A percentile compares a stretch with the other conserved stretches of the same genome.
Conservation (phyloP, 441 rosid genomes). For the Populus hybrid region DNA sequence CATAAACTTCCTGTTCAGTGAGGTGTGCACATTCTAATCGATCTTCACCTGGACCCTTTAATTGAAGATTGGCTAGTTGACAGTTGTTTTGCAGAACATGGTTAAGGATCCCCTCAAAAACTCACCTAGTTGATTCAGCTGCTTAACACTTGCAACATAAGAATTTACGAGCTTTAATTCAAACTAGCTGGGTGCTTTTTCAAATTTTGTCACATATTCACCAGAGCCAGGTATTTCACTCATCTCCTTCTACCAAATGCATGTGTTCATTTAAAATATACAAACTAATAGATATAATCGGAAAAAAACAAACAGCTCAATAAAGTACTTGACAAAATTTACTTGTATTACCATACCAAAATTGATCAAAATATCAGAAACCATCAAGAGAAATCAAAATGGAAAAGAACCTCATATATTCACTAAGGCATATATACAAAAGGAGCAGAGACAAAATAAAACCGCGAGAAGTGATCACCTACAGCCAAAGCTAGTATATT, state of each 20-base stretch:
- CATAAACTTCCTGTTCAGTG: background rate
- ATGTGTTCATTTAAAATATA: background rate
- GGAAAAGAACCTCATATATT: background rate
- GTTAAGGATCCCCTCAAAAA: background rate
- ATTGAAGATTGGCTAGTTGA: background rate
- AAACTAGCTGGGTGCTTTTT: background rate
- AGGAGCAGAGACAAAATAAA: slow-evolving; percentile 16
- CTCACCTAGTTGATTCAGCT: background rate
- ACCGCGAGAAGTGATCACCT: slow-evolving; percentile 55
- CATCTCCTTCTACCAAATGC: background rate
- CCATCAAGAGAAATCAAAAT: background rate
- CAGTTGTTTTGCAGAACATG: background rate
- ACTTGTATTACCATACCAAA: background rate
- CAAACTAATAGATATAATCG: background rate
- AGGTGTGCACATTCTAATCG: background rate
- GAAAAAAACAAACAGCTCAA: background rate
- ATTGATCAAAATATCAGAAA: background rate
- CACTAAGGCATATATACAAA: background rate
- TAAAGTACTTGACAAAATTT: background rate
- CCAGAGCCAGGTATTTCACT: background rate
- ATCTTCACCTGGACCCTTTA: background rate
- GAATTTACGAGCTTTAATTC: background rate
- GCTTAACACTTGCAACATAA: background rate
- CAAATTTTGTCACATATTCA: background rate
- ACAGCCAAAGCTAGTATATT: slow-evolving; percentile 75